Evolutionary conservation across 225 moss, liverwort and hornwort species (phyloP), one percentile per base, ranked within the genome.

Genomic region (Antitrichia curtipendula): DNA sequence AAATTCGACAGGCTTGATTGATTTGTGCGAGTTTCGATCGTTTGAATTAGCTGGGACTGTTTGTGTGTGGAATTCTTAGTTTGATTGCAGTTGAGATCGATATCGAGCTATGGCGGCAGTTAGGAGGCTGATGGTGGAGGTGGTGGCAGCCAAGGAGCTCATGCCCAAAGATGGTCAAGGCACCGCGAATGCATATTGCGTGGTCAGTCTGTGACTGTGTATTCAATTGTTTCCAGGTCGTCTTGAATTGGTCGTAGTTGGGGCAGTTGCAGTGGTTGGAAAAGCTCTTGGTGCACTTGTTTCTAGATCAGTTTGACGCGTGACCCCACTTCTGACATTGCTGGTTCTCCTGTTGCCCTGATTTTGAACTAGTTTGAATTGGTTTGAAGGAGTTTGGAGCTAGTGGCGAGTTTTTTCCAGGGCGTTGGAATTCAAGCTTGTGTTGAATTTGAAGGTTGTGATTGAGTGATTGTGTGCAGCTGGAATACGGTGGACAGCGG

Each of bases 401-500:
- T n/a, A n/a, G 58, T 41, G 45, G 58, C 31, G 43, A 45, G 32
- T 34, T 17, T 68, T 32, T 2, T 4, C 45, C 45, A 45, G 16
- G 21, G 69, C 23, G 25, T 24, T 8, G 47, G 45, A 21, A 22
- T 23, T 45, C 36, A 38, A 66, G 50, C 28, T 50, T 52, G 32
- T 53, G 74, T 18, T 50, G 53, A 54, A 22, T 8, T 41, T 54
- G 65, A 64, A 77, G 65, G 36, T 29, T 21, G 19, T 31, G 14
- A 47, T 65, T 78, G 65, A 77, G 28, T 85, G 43, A 21, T 56
- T 78, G 71, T 86, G 78, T 90, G 88, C 93, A 96, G 95, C 78
- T 97, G 87, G 95, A 96, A 81, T 97, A 93, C 38, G 95, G 93
- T 45, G 94, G 90, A 14, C 92, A 96, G 75, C 93, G 95, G 9